Percentiles rank a stretch among this genome's conserved stretches.
Conservation (phyloP, 2,329 filamentous ascomycete genomes). For the Diaporthe australafricana region DNA sequence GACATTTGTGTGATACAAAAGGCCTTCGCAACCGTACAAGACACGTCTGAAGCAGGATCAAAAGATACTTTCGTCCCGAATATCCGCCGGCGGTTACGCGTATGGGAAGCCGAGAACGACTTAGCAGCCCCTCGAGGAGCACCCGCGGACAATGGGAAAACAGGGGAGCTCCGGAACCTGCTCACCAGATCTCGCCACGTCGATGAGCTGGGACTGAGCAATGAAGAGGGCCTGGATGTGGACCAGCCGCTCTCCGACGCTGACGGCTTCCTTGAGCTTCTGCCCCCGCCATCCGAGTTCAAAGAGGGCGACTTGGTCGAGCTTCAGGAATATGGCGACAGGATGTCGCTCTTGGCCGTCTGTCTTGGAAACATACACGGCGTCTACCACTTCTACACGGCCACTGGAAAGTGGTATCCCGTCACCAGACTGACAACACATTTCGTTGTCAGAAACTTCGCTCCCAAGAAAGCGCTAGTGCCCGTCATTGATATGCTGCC, state of each 20-base stretch:
- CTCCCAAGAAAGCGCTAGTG: constrained; percentile 52
- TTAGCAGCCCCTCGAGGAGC: constrained; percentile 39
- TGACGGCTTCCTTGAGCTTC: constrained; percentile 51
- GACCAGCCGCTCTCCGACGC: constrained; percentile 49
- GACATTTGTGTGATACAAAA: not conserved
- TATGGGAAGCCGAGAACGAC: constrained; percentile 55
- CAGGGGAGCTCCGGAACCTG: constrained; percentile 48
- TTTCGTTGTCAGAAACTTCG: constrained; percentile 64
- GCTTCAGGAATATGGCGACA: constrained; percentile 45
- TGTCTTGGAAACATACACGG: constrained; percentile 64
- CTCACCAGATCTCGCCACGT: constrained; percentile 49
- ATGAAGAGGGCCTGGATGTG: constrained; percentile 33
- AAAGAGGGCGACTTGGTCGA: constrained; percentile 64
- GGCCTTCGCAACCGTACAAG: constrained; percentile 31
- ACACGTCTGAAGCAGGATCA: not conserved
- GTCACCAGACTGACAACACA: constrained; percentile 55
- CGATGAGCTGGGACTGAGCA: constrained; percentile 43
- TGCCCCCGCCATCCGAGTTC: constrained; percentile 45
- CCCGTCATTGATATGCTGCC: constrained; percentile 55
- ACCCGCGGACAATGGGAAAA: constrained; percentile 44
- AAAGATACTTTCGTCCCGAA: not conserved
- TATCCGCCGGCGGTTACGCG: constrained; percentile 55
- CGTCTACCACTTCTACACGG: constrained; percentile 66
- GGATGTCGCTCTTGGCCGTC: constrained; percentile 62
- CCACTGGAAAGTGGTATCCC: constrained; percentile 62